These are phyloP conservation scores for Phellopilus nigrolimitatus DNA, from an alignment of 1,284 basidiomycete species.

Conservation along the genomic window DNA sequence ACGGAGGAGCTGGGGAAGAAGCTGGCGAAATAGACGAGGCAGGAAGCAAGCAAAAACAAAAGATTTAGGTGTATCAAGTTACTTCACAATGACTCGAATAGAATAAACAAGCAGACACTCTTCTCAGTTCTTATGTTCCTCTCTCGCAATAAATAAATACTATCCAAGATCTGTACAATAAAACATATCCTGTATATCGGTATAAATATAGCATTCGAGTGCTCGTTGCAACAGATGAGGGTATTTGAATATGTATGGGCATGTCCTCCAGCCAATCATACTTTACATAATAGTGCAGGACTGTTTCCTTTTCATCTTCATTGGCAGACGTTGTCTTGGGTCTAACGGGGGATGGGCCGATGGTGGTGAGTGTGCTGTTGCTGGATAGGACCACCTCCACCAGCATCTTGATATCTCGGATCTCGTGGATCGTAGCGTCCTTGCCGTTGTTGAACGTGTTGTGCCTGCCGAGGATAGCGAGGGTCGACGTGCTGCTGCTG, in stretches of 20 bases:
- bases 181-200: no score
- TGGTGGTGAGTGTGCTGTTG: neutral
- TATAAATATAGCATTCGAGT: no score
- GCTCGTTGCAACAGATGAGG: neutral
- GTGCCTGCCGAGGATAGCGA: neutral
- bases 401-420: neutral
- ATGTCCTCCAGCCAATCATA: neutral
- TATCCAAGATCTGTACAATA: neutral
- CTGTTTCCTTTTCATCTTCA: conserved; percentile 22
- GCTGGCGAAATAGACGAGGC: neutral
- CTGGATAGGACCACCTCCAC: neutral
- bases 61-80: no score
- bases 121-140: no score
- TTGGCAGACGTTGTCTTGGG: no score
- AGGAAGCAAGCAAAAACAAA: no score
- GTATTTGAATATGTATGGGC: neutral
- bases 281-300: conserved; percentile 25
- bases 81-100: no score
- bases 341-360: neutral
- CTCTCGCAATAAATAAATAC: neutral
- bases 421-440: neutral
- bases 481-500: neutral
- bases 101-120: no score
- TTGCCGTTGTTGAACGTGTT: neutral
- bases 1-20: conserved; percentile 9